Base-by-base conservation (phyloP, 495 filamentous ascomycete species). In the Staphylotrichum longicolle region DNA sequence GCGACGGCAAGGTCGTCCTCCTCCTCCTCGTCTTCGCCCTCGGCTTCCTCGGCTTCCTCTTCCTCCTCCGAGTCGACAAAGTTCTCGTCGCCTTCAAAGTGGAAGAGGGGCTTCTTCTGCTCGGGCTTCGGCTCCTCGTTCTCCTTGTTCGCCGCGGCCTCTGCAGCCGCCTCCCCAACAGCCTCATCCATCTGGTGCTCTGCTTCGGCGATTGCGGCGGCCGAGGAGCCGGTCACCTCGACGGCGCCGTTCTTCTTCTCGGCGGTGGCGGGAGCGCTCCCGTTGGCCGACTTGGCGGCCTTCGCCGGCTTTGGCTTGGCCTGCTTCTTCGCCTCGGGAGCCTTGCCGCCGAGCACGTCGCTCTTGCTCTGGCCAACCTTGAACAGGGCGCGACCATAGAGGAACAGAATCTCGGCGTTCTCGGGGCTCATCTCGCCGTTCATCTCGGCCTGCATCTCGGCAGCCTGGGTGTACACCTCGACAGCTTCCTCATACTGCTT, bases 21-120 rank as follows among this genome's bases (percentile, higher is more conserved):
- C 11, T 93, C 89, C 7, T 84, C 86, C 9, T 75, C 81, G 9
- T 80, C 81, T 3, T 68, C 77, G 7, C 52, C 73, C 44, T 74
- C 74, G 10, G 70, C 73, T 10, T 78, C 80, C 35, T 68, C 70
- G 37, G 59, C 72, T 32, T 64, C 76, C 15, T 76, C 77, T 41
- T 81, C 81, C 35, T 86, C 88, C 34, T 92, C 91, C 1, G 86
- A 87, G 51, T 91, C 88, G 41, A 90, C 91, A 75, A 88, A 96
- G 68, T 95, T 92, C 73, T 96, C 93, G 65, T 97, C 94, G 47
- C 95, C 95, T 1, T 86, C 89, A 67, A 98, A 96, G 63, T 94
- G 89, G 72, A 98, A 97, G 54, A 88, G 84, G 1, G 90, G 83
- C 72, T 91, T 93, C 61, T 78, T 83, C n/a, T 47, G 42, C 61